Evolutionary conservation across 1,139 yeast species (phyloP), one percentile per base, ranked within the genome.

Genomic region (Kodamaea plutei): DNA sequence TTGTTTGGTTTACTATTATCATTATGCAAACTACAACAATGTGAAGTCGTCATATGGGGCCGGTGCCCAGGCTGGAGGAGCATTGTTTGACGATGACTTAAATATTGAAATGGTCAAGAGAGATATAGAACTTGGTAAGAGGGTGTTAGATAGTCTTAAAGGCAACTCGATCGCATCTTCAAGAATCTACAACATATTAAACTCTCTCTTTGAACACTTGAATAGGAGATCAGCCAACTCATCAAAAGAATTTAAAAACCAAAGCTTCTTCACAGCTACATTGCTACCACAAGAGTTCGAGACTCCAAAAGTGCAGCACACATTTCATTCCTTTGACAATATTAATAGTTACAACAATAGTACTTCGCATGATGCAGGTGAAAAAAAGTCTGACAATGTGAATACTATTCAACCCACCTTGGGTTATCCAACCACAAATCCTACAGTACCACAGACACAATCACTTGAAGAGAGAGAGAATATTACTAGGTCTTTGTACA

Each of bases 121-220:
- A 37, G 95, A 84, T 56, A 91, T 93, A 4, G 94, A 84, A 46
- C 67, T 76, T 34, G 96, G 96, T 14, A 80, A 81, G 52, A 74
- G 76, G 38, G 84, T 85, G 2, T 63, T 88, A 45, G 80, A 82
- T 37, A 63, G 73, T 25, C 64, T 88, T 47, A 84, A 84, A 49
- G 83, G 79, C 44, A 75, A 79, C 39, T 79, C 91, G 27, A 74
- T 75, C 55, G 83, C 95, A 8, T 91, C 95, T 1, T 69, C 76
- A 38, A 67, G 95, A 41, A 87, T 91, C 11, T 85, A 83, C 56
- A 79, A 79, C 45, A 75, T 87, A 35, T 69, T 88, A 50, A 83
- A 84, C 50, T 79, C 84, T 9, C 60, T 88, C 41, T 88, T 88
- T 54, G 94, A 85, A 48, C 88, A 84, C 52, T 66, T 88, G 50